phyloP scores from a whole-genome alignment of 169 alveolate genomes.

The Cryptosporidium tyzzeri region DNA sequence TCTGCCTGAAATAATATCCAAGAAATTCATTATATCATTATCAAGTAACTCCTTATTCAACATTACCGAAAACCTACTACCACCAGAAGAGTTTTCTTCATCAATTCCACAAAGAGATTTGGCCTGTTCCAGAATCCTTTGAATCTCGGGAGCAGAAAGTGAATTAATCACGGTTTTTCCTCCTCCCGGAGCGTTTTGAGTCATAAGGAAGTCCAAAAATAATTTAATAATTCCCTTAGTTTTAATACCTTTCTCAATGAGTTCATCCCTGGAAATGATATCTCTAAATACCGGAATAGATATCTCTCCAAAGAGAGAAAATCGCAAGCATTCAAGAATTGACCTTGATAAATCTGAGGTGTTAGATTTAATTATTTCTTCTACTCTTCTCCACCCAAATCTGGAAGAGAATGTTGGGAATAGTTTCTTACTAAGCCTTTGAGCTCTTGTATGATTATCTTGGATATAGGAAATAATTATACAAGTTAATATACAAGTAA shows the following conservation, averaged over 20 bases:
- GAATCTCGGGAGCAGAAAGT: conserved; percentile 19
- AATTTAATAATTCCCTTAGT: conserved; percentile 11
- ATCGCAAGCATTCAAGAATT: conserved; percentile 60
- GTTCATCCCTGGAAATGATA: conserved; percentile 47
- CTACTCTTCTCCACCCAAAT: conserved; percentile 34
- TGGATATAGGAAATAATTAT: conserved; percentile 22
- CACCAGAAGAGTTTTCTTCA: background rate
- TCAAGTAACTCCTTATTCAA: conserved; percentile 32
- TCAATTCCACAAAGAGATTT: conserved; percentile 19
- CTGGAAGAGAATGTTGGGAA: conserved; percentile 13
- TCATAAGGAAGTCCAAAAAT: conserved; percentile 31
- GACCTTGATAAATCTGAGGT: conserved; percentile 27
- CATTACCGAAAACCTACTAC: background rate
- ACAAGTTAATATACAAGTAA: conserved; percentile 13
- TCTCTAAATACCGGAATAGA: conserved; percentile 24
- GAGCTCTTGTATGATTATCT: conserved; percentile 7
- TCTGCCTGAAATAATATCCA: conserved; percentile 37
- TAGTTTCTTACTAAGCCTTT: conserved; percentile 21
- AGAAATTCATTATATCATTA: conserved; percentile 22
- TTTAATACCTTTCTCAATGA: conserved; percentile 12
- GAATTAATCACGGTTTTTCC: conserved; percentile 19
- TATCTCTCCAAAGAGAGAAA: conserved; percentile 41
- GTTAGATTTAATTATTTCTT: conserved; percentile 32
- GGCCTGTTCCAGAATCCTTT: conserved; percentile 30
- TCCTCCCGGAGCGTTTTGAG: conserved; percentile 70